Base-by-base conservation (phyloP, 441 rosid species). In the Populus tomentosa region DNA sequence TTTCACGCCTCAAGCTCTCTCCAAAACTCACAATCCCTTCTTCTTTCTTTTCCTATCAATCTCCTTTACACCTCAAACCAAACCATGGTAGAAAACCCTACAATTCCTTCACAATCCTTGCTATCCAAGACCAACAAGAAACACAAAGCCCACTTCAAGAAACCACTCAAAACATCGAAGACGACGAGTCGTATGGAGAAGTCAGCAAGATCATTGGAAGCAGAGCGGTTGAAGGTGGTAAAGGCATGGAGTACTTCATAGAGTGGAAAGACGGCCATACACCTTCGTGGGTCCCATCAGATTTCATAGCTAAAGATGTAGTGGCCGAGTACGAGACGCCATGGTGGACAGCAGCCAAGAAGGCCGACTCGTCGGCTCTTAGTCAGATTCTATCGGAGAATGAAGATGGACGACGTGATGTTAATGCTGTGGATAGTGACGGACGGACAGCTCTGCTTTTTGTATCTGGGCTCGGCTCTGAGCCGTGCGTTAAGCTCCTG, bases 341-440 rank as follows among this genome's bases (percentile, higher is more conserved):
- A 0, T 93, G 99, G 98, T 95, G 97, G 98, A 90, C 86, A 10
- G 98, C 96, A 7, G 97, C 98, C 26, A 93, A 91, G 69, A 95
- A 95, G 76, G 94, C 92, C 72, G 98, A 95, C 83, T 89, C 87
- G 0, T 42, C 84, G 69, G 91, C 94, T 18, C 81, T 91, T 23
- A 75, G 77, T 42, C 56, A 74, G 68, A 84, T 94, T 24, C 69
- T 93, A 21, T 82, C 82, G 4, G 82, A 82, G 2, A 88, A 82
- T 4, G 89, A 85, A 69, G 89, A 80, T 4, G 89, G 83, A 67
- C 89, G 83, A 18, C 97, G 96, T 0, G 98, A 93, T 70, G 83
- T 91, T 20, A 85, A 95, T 63, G 89, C 96, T 2, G 92, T 95
- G 0, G 99, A 95, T 76, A 72, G 72, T 11, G 93, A 90, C 20